Base-by-base conservation (phyloP, 192 early-diverging fungal species). In the Funneliformis geosporum region DNA sequence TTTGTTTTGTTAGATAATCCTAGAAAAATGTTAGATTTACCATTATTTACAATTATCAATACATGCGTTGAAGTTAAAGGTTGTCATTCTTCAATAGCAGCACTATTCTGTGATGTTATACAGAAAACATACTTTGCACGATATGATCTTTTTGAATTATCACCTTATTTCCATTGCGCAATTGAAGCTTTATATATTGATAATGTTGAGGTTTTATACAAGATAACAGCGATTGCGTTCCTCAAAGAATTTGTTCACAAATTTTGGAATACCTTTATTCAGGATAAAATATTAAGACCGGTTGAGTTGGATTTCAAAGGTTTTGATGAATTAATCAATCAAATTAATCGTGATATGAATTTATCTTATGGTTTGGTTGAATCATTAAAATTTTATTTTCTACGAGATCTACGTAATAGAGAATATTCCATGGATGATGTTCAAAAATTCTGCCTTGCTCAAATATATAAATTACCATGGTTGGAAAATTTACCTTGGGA, bases 361-460 rank as follows among this genome's bases (percentile, higher is more conserved):
- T 18, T 62, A 14, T 25, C 27, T 7, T 21, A 61, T 38, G 42
- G 73, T 76, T 59, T 65, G 16, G 62, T 80, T 16, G 14, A 76
- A 9, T 75, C 79, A 25, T 42, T 75, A 11, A 73, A 75, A 61
- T 27, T 80, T 38, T 80, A 80, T 75, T 64, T 80, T 11, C 39
- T 80, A 42, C 43, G 62, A 73, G 72, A 73, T n/a, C 40, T 80
- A 16, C 72, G 79, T 39, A 18, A 27, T 39, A 60, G 72, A 14
- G 60, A 38, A 14, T 73, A 60, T 70, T n/a, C 38, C 11, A 60
- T 60, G 16, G 28, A 80, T 42, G 79, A 80, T 14, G 14, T 80
- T 3, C 59, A 73, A 16, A 40, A 59, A 55, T 80, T 80, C 10
- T 76, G 72, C 43, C 11, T 33, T 27, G 43, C 18, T 9, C 73